A percentile compares a stretch with the other conserved stretches of the same genome.
phyloP scores from a whole-genome alignment of 2,329 filamentous ascomycete species.

The Colletotrichum sp. region DNA sequence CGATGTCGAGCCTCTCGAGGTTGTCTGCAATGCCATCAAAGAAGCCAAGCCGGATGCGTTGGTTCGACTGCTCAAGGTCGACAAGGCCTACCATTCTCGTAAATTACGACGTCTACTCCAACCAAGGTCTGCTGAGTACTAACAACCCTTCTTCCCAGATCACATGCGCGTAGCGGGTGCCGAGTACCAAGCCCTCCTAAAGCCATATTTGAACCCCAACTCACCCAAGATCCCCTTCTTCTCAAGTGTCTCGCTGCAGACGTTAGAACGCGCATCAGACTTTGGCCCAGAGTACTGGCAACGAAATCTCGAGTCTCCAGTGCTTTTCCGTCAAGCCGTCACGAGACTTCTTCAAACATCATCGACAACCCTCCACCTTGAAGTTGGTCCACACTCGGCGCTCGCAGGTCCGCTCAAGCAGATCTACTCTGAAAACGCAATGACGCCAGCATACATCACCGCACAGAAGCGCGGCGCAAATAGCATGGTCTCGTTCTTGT shows the following conservation, averaged over 20 bases:
- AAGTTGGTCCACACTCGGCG: slow-evolving; percentile 20
- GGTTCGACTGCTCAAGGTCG: neutral
- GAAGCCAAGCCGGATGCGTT: neutral
- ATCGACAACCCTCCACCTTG: slow-evolving; percentile 25
- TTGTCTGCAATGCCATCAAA: slow-evolving; percentile 30
- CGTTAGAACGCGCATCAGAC: neutral
- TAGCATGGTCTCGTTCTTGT: slow-evolving; percentile 47
- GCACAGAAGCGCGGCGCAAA: slow-evolving; percentile 57
- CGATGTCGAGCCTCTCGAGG: slow-evolving; percentile 22
- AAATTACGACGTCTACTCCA: neutral
- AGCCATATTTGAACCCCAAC: neutral
- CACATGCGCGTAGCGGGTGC: slow-evolving; percentile 7
- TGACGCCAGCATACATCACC: slow-evolving; percentile 46
- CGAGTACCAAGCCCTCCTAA: slow-evolving; percentile 4
- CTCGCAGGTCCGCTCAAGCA: slow-evolving; percentile 14
- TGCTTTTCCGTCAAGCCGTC: slow-evolving; percentile 17
- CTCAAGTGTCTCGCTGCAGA: neutral
- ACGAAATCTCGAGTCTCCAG: slow-evolving; percentile 19
- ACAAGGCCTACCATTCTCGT: slow-evolving; percentile 11
- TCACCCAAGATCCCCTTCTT: neutral
- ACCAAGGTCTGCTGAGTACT: neutral
- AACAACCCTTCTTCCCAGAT: neutral
- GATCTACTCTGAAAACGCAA: slow-evolving; percentile 54
- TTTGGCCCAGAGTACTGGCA: slow-evolving; percentile 18
- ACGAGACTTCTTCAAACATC: slow-evolving; percentile 1